Evolutionary conservation across 345 rosid genomes (phyloP), one percentile per base, ranked within the genome.

Genomic region (Turnera subulata): DNA sequence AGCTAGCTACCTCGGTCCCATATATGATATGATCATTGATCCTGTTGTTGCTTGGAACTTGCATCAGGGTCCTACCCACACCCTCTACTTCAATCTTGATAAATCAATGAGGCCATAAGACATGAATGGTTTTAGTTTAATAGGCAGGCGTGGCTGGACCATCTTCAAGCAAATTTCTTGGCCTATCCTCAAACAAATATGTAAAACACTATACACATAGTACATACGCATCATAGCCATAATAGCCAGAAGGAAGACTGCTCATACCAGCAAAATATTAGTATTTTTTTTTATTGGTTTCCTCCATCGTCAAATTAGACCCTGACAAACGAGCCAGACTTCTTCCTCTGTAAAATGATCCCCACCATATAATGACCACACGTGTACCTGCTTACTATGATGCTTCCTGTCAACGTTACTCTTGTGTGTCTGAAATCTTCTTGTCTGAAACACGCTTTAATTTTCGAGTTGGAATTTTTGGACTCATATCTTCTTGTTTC

Each of bases 71-170:
- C 57, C 44, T 12, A 29, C n/a, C n/a, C n/a, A n/a, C n/a, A 35
- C 43, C 21, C 19, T 53, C 44, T n/a, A n/a, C n/a, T 53, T 5
- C 10, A 39, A 26, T 24, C 22, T 19, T 3, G 32, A 20, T 11
- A 7, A 11, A 11, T 12, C 32, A 42, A 15, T 17, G 29, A 12
- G 6, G n/a, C 7, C 59, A n/a, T n/a, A n/a, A 59, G 24, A 55
- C 66, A 18, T 42, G 50, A 62, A 38, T 25, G 77, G 77, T 44
- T 4, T 19, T 13, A 9, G 46, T n/a, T n/a, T n/a, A n/a, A 55
- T 63, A 52, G 32, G 22, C 12, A 43, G 65, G 66, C 77, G 79
- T 72, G 77, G 77, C 53, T 37, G 24, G 8, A 21, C 57, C 56
- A 12, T 11, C 56, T 55, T 59, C 73, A 49, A 42, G 12, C 37